Conservation (phyloP, 225 moss, liverwort and hornwort genomes). For the Marchantia polymorpha region DNA sequence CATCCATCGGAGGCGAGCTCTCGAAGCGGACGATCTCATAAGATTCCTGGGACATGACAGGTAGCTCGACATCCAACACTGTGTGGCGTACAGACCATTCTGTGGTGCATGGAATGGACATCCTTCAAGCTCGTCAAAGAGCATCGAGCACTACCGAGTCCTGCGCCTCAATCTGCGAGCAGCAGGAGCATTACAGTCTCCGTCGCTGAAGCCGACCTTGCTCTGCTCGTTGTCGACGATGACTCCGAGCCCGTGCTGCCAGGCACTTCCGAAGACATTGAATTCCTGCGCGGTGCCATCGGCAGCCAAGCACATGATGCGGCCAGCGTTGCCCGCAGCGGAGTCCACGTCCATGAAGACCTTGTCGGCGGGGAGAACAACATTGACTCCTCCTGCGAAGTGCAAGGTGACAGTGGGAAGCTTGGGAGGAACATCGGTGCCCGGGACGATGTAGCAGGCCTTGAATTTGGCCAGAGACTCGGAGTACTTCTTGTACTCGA, state of each 20-base stretch:
- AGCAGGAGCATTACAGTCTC: background rate
- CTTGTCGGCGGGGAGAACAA: slow-evolving; percentile 1
- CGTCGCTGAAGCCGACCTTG: slow-evolving; percentile 11
- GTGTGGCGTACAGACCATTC: background rate
- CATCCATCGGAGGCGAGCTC: background rate
- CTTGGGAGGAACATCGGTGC: slow-evolving; percentile 6
- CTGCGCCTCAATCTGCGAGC: background rate
- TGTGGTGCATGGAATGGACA: background rate
- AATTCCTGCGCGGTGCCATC: slow-evolving; percentile 3
- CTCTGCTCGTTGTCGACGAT: slow-evolving; percentile 14
- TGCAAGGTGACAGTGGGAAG: slow-evolving; percentile 12
- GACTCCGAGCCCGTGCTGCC: slow-evolving; percentile 11
- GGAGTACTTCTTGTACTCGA: slow-evolving; percentile 8
- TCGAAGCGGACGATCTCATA: background rate
- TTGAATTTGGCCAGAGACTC: background rate
- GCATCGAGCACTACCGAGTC: too few species aligned
- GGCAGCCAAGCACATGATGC: slow-evolving; percentile 13
- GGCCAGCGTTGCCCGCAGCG: background rate
- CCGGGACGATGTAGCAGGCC: slow-evolving; percentile 1
- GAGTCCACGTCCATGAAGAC: background rate
- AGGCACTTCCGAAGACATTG: slow-evolving; percentile 11
- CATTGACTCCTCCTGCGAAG: slow-evolving; percentile 7
- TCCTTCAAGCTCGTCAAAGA: background rate
- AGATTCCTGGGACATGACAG: background rate
- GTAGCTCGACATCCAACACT: background rate